phyloP scores from a whole-genome alignment of 75 land plant genomes.

The Cryptomeria japonica region DNA sequence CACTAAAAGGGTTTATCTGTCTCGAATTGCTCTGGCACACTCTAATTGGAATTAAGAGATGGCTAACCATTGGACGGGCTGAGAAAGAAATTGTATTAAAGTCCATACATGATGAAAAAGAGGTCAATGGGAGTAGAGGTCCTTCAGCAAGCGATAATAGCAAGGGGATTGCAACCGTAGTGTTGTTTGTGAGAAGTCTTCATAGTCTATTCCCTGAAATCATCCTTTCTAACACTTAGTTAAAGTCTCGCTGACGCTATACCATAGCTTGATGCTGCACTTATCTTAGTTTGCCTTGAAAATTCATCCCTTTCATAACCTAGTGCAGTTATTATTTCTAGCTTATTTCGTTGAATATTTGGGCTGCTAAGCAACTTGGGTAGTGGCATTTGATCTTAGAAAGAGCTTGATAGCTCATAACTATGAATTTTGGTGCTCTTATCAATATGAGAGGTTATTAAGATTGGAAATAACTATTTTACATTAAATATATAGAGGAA shows the following conservation, averaged over 20 bases:
- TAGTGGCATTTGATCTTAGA: background rate
- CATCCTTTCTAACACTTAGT: background rate
- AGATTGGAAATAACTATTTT: no score
- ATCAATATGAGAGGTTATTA: no score
- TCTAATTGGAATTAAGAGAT: background rate
- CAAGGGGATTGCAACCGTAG: background rate
- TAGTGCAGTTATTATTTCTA: background rate
- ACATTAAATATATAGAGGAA: no score
- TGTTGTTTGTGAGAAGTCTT: background rate
- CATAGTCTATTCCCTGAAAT: background rate
- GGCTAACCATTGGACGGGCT: background rate
- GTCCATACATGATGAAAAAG: no score
- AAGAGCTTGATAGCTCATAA: no score
- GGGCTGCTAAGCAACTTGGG: background rate
- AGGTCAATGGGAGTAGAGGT: background rate
- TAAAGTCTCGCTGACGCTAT: background rate
- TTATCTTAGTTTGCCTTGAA: background rate
- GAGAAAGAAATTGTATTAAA: background rate
- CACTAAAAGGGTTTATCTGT: background rate
- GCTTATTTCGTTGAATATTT: background rate
- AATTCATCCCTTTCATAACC: background rate
- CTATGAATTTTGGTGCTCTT: no score
- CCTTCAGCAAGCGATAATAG: background rate
- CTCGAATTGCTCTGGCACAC: background rate
- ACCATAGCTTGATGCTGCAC: background rate